Conservation (phyloP, 805 yeast genomes). For the Komagataella kurtzmanii region DNA sequence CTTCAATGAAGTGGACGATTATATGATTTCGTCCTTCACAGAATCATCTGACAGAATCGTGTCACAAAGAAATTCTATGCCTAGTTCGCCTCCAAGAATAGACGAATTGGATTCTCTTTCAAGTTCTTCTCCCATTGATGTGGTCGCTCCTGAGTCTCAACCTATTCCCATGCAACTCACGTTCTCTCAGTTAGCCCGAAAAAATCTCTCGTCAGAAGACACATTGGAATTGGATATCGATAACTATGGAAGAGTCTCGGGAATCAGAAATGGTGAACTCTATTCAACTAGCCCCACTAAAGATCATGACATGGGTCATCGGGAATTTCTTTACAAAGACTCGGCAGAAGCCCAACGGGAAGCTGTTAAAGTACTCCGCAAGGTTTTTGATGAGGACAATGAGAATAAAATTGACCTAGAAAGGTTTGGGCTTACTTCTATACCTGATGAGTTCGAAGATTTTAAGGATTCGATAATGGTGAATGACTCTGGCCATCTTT, state of each 20-base stretch:
- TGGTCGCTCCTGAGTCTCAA: background rate
- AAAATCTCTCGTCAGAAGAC: slow-evolving; percentile 2
- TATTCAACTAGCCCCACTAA: background rate
- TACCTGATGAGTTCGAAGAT: slow-evolving; percentile 49
- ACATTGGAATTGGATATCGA: slow-evolving; percentile 27
- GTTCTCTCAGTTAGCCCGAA: background rate
- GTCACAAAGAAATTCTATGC: background rate
- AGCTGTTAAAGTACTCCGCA: slow-evolving; percentile 28
- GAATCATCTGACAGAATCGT: background rate
- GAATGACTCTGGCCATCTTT: slow-evolving; percentile 11
- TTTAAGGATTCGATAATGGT: slow-evolving; percentile 35
- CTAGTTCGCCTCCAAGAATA: background rate
- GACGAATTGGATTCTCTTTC: background rate
- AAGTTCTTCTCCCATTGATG: background rate
- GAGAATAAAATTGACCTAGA: slow-evolving; percentile 32
- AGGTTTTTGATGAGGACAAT: slow-evolving; percentile 31
- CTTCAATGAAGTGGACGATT: background rate
- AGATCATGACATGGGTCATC: background rate
- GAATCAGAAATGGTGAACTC: slow-evolving; percentile 8
- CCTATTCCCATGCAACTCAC: background rate
- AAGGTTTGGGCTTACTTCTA: slow-evolving; percentile 26
- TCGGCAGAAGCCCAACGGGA: slow-evolving; percentile 9
- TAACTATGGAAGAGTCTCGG: slow-evolving; percentile 25
- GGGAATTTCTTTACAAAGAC: slow-evolving; percentile 5
- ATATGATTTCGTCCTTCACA: background rate